Conservation (phyloP, 495 filamentous ascomycete genomes). For the Saxophila tyrrhenica region DNA sequence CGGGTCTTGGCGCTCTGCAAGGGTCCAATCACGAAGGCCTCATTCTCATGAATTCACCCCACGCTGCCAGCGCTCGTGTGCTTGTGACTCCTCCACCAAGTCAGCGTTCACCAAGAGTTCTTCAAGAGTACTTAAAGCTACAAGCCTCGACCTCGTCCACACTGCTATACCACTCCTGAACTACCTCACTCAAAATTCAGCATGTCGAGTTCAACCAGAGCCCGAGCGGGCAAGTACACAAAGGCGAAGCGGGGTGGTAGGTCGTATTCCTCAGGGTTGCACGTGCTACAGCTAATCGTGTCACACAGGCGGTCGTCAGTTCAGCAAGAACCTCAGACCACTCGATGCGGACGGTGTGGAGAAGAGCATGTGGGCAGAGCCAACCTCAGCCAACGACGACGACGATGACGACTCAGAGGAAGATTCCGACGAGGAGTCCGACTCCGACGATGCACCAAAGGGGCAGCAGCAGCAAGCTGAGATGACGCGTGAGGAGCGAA, state of each 20-base stretch:
- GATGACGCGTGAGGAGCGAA: constrained; percentile 77
- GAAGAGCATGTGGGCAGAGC: constrained; percentile 61
- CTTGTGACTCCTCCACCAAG: no score
- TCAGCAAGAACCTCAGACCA: constrained; percentile 77
- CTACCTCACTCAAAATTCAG: no score
- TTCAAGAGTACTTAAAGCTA: not conserved
- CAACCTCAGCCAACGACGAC: constrained; percentile 28
- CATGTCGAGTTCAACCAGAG: constrained; percentile 56
- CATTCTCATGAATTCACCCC: no score
- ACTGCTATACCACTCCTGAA: not conserved
- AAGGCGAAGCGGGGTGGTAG: constrained; percentile 87
- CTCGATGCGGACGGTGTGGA: constrained; percentile 73
- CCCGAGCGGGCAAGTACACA: constrained; percentile 83
- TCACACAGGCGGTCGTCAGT: constrained; percentile 74
- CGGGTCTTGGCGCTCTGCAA: not conserved
- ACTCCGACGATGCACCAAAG: constrained; percentile 28
- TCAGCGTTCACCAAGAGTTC: not conserved
- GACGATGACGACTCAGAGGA: constrained; percentile 20
- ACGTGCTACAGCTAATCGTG: constrained; percentile 8
- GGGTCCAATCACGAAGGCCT: not conserved
- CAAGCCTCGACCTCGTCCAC: not conserved
- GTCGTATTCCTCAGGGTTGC: constrained; percentile 19
- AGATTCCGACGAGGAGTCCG: constrained; percentile 18
- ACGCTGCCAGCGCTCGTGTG: no score
- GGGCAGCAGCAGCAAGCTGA: constrained; percentile 28